Conservation (phyloP, 495 filamentous ascomycete genomes). For the Podospora bellae-mahoneyi region DNA sequence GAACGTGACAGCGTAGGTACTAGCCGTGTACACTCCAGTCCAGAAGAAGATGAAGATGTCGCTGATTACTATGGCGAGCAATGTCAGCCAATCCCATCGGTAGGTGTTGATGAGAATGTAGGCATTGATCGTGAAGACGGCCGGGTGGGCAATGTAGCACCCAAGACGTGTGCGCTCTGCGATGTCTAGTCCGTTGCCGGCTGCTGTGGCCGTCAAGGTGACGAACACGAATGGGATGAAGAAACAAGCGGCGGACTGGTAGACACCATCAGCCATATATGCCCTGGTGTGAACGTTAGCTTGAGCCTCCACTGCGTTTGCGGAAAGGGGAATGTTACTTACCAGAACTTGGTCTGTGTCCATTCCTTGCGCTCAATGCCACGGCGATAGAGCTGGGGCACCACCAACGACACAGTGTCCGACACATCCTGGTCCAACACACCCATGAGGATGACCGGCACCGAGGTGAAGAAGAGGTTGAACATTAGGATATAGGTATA, state of each 20-base stretch:
- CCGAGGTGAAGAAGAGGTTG: constrained; percentile 95
- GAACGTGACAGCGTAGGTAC: constrained; percentile 62
- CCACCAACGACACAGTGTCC: constrained; percentile 87
- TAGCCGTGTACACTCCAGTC: constrained; percentile 87
- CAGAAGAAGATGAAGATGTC: constrained; percentile 90
- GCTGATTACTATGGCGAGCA: constrained; percentile 75
- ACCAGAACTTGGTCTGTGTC: constrained; percentile 98
- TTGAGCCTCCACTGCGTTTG: no score
- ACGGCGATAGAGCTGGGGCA: constrained; percentile 91
- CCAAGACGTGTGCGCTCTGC: constrained; percentile 78
- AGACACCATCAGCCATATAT: constrained; percentile 93
- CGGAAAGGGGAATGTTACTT: constrained; percentile 25
- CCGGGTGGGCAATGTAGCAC: constrained; percentile 71
- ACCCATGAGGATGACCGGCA: constrained; percentile 94
- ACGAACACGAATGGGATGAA: constrained; percentile 88
- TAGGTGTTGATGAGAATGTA: constrained; percentile 97
- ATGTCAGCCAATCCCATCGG: constrained; percentile 94
- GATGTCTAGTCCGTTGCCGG: constrained; percentile 65
- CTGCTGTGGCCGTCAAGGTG: constrained; percentile 60
- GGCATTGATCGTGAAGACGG: constrained; percentile 80
- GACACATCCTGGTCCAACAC: constrained; percentile 96
- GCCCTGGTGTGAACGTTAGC: constrained; percentile 51
- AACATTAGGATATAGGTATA: constrained; percentile 96
- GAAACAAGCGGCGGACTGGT: constrained; percentile 89
- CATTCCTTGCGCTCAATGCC: constrained; percentile 97